A percentile compares a stretch with the other conserved stretches of the same genome.
Evolutionary conservation across 306 rosid genomes (phyloP).

Genomic region (Begonia fuchsioides): DNA sequence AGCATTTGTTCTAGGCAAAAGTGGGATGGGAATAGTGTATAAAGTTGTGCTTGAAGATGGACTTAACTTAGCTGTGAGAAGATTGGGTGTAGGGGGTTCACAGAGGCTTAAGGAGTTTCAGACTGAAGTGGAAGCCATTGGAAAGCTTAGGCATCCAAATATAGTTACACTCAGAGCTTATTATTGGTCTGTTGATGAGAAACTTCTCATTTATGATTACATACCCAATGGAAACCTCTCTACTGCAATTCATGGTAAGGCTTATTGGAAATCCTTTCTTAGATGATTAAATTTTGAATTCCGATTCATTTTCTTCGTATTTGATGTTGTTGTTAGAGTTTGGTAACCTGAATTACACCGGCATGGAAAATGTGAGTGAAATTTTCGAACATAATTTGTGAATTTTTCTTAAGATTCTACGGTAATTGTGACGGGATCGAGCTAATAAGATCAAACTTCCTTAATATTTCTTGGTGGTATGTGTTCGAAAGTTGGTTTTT

Average conservation of each 20-base stretch:
- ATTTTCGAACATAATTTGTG: too few species aligned
- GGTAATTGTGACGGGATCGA: too few species aligned
- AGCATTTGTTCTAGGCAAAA: conserved; percentile 75
- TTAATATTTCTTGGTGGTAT: too few species aligned
- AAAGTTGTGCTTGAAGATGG: conserved; percentile 92
- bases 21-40: conserved; percentile 85
- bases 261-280: too few species aligned
- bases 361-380: too few species aligned
- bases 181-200: conserved; percentile 93
- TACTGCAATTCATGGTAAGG: conserved; percentile 61
- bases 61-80: conserved; percentile 58
- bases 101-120: conserved; percentile 86
- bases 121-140: conserved; percentile 86
- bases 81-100: conserved; percentile 85
- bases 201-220: conserved; percentile 78
- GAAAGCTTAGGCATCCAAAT: conserved; percentile 74
- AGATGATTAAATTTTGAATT: too few species aligned
- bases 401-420: too few species aligned
- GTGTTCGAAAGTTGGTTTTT: neutral
- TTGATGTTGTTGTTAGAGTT: too few species aligned
- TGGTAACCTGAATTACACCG: too few species aligned
- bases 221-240: conserved; percentile 73
- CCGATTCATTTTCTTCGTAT: too few species aligned
- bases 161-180: conserved; percentile 59
- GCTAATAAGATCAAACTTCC: too few species aligned